phyloP scores from a whole-genome alignment of 164 flowering plant species.

The Santalum album region DNA sequence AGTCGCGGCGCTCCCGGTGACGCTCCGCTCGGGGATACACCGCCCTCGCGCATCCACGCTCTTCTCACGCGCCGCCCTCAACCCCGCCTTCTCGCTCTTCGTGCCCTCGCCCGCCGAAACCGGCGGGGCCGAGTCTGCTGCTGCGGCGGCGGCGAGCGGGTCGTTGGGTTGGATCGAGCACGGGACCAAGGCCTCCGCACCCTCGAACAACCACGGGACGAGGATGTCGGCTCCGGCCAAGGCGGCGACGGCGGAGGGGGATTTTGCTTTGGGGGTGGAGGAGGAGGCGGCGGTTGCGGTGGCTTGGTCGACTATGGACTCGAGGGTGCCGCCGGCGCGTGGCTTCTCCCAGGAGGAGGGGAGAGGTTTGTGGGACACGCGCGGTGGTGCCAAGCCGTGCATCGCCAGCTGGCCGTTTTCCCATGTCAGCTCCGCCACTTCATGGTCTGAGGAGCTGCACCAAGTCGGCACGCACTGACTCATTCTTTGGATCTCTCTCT shows the following conservation, averaged over 20 bases:
- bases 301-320: constrained; percentile 80
- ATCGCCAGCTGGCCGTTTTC: constrained; percentile 72
- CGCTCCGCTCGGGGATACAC: constrained; percentile 31
- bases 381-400: constrained; percentile 68
- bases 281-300: constrained; percentile 17
- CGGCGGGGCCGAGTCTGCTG: constrained; percentile 13
- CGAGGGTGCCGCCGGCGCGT: constrained; percentile 64
- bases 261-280: not conserved
- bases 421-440: constrained; percentile 87
- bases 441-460: constrained; percentile 31
- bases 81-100: constrained; percentile 3
- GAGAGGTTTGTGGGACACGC: constrained; percentile 19
- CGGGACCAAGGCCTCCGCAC: constrained; percentile 67
- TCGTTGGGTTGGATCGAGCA: constrained; percentile 22
- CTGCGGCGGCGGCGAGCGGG: constrained; percentile 9
- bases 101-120: constrained; percentile 16
- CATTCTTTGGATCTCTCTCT: too few relatives aligned
- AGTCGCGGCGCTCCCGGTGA: constrained; percentile 32
- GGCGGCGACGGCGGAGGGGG: constrained; percentile 3
- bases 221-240: constrained; percentile 1
- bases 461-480: not conserved
- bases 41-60: constrained; percentile 13
- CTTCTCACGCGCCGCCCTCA: constrained; percentile 3
- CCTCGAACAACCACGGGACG: constrained; percentile 37
- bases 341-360: constrained; percentile 39